A percentile compares a stretch with the other conserved stretches of the same genome.
Evolutionary conservation across 2,329 filamentous ascomycete genomes (phyloP).

Genomic region (Orbilia oligospora): DNA sequence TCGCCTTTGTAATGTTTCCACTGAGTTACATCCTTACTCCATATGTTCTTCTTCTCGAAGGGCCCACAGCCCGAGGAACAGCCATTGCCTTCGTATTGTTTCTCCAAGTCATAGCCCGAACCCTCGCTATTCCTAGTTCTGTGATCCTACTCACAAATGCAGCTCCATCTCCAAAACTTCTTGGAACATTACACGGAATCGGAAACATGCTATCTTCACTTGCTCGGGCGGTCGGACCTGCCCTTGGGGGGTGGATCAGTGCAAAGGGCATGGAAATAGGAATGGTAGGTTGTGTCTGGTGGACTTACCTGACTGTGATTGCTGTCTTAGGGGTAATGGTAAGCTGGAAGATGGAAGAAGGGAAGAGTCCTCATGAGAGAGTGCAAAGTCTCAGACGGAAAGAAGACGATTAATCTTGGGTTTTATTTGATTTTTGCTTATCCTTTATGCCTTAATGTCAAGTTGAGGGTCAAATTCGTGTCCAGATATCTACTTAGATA

Average conservation of each 20-base stretch:
- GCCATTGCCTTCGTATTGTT: conserved; percentile 76
- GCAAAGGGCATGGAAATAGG: conserved; percentile 69
- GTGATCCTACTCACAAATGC: conserved; percentile 76
- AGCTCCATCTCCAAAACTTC: conserved; percentile 73
- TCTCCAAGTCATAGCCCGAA: conserved; percentile 80
- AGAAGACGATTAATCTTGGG: conserved; percentile 56
- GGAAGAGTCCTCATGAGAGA: conserved; percentile 51
- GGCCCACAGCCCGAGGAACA: conserved; percentile 75
- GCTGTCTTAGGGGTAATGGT: conserved; percentile 40
- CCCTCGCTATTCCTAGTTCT: conserved; percentile 75
- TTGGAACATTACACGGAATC: conserved; percentile 73
- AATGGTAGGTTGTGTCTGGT: conserved; percentile 67
- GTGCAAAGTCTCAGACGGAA: conserved; percentile 29
- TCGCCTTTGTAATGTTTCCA: conserved; percentile 79
- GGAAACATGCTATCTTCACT: conserved; percentile 71
- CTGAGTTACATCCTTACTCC: conserved; percentile 79
- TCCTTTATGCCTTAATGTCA: not conserved
- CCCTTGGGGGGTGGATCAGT: conserved; percentile 71
- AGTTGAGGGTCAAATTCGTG: no score
- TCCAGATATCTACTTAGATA: no score
- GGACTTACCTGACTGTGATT: conserved; percentile 54
- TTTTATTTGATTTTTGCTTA: not conserved
- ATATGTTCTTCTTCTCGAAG: conserved; percentile 77
- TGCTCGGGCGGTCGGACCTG: conserved; percentile 70
- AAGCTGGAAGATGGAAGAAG: conserved; percentile 56